Evolutionary conservation across 345 rosid species (phyloP).

Genomic region (Syzygium jambos): DNA sequence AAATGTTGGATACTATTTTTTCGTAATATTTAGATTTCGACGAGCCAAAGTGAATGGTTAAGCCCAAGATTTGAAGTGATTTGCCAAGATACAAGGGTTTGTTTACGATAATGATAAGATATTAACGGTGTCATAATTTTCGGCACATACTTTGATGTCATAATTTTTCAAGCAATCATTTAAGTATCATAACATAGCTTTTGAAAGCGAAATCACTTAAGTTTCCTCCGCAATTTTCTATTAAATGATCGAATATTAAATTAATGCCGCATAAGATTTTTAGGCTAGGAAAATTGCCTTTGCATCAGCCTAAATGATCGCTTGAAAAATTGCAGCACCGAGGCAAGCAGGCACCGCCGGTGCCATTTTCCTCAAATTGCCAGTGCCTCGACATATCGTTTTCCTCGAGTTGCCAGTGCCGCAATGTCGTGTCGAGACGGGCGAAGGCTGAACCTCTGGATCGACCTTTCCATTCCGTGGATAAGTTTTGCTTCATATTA

Average conservation of each 20-base stretch:
- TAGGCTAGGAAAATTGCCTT: background rate
- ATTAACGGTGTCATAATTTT: no score
- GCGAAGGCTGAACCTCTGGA: background rate
- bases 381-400: no score
- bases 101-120: no score
- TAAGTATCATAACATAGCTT: no score
- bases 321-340: background rate
- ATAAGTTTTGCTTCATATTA: background rate
- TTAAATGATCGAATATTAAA: background rate
- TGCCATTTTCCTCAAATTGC: background rate
- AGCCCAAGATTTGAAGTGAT: no score
- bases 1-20: background rate
- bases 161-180: background rate
- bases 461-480: background rate
- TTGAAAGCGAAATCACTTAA: background rate
- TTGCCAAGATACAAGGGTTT: no score
- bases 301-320: background rate
- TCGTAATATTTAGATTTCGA: no score
- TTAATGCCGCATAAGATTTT: background rate
- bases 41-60: no score
- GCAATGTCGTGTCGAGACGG: no score
- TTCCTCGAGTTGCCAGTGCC: no score
- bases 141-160: background rate
- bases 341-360: rapidly evolving
- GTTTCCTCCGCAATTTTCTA: background rate